phyloP scores from a whole-genome alignment of 164 flowering plant genomes.

The Nelumbo lutea region DNA sequence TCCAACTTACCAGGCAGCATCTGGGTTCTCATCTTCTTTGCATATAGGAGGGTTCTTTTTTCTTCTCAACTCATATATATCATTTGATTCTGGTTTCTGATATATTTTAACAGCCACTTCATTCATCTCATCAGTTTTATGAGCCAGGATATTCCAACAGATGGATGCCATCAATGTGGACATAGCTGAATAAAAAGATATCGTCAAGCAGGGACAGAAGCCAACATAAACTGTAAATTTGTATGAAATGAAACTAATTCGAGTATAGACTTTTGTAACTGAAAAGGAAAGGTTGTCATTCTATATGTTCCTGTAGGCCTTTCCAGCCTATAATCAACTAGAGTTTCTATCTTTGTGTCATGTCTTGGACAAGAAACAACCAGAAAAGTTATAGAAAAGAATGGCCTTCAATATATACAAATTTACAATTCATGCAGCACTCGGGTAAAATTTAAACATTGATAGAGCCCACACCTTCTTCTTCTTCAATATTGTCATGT shows the following conservation, averaged over 20 bases:
- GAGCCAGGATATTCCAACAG: conserved; percentile 91
- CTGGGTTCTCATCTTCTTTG: conserved; percentile 85
- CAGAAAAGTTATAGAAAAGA: not conserved
- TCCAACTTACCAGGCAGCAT: conserved; percentile 79
- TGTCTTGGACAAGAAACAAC: not conserved
- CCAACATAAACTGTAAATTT: conserved; percentile 1
- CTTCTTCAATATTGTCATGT: conserved; percentile 64
- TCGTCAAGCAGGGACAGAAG: not conserved
- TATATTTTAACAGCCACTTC: conserved; percentile 80
- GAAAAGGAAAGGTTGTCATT: not conserved
- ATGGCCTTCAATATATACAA: not conserved
- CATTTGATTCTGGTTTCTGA: conserved; percentile 90
- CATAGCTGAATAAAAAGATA: conserved; percentile 50
- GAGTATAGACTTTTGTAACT: not conserved
- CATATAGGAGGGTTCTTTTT: conserved; percentile 80
- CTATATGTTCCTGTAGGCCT: too few relatives aligned
- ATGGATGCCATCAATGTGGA: conserved; percentile 72
- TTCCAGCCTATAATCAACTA: not conserved
- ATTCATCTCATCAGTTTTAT: conserved; percentile 77
- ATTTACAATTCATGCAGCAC: not conserved
- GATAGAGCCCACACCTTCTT: conserved; percentile 53
- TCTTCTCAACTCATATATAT: conserved; percentile 76
- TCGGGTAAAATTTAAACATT: not conserved
- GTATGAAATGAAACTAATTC: not conserved
- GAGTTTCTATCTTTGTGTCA: not conserved